These are phyloP conservation scores for Tolypocladium capitatum DNA, from an alignment of 2,329 filamentous ascomycete species.

Conservation along the genomic window DNA sequence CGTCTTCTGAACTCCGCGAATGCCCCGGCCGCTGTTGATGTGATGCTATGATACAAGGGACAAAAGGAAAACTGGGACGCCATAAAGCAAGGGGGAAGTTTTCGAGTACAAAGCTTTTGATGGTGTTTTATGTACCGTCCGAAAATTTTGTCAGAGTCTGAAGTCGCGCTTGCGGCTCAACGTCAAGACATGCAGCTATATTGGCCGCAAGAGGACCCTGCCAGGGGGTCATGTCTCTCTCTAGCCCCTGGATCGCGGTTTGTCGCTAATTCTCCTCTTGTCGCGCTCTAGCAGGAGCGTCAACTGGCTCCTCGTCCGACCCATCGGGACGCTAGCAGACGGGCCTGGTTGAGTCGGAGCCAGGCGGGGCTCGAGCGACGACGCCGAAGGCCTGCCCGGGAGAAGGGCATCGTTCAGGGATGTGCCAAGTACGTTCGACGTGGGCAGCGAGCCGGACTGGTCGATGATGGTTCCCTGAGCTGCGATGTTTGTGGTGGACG, in stretches of 20 bases:
- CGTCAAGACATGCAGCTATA: not conserved
- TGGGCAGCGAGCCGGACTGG: slow-evolving; percentile 19
- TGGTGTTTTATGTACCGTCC: not conserved
- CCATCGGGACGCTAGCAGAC: slow-evolving; percentile 33
- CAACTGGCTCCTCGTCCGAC: slow-evolving; percentile 47
- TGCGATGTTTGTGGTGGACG: slow-evolving; percentile 27
- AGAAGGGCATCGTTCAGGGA: slow-evolving; percentile 12
- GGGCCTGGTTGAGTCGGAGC: slow-evolving; percentile 36
- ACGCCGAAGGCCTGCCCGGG: slow-evolving; percentile 7
- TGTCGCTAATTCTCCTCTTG: slow-evolving; percentile 22
- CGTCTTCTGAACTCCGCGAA: not conserved
- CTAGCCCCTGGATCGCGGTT: slow-evolving; percentile 14
- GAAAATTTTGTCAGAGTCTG: not conserved
- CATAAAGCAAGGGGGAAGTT: not conserved
- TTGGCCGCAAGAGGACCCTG: not conserved
- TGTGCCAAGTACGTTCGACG: slow-evolving; percentile 9
- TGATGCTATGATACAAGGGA: not conserved
- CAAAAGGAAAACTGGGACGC: not conserved
- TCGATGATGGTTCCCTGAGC: slow-evolving; percentile 32
- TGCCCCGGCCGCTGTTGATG: not conserved
- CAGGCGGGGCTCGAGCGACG: slow-evolving; percentile 24
- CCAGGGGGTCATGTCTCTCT: not conserved
- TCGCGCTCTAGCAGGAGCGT: slow-evolving; percentile 43
- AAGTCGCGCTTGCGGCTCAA: not conserved
- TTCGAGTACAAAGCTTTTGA: not conserved